Conservation (phyloP, 1,284 basidiomycete species). For the Papiliotrema fonsecae region DNA sequence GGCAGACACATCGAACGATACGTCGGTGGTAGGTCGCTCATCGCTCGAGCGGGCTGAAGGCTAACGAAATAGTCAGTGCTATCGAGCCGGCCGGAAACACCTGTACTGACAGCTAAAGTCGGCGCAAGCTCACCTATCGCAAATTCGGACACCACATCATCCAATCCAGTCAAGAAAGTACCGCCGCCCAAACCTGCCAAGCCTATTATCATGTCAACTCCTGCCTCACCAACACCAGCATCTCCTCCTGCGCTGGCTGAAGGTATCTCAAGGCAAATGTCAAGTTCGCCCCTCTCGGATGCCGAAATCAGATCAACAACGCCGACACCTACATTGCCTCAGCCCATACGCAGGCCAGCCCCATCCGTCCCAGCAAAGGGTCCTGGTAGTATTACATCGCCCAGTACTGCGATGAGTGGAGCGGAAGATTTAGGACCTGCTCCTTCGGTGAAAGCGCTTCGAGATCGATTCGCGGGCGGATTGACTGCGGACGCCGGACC, state of each 20-base stretch:
- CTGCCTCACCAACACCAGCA: neutral
- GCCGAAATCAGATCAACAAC: neutral
- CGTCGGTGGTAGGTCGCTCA: too few relatives aligned
- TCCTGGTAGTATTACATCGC: too few relatives aligned
- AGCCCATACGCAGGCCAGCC: neutral
- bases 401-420: too few relatives aligned
- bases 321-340: neutral
- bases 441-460: conserved; percentile 21
- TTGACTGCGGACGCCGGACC: conserved; percentile 2
- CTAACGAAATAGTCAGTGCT: too few relatives aligned
- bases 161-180: too few relatives aligned
- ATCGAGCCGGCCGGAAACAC: too few relatives aligned
- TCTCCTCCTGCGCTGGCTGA: too few relatives aligned
- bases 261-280: neutral
- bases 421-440: neutral
- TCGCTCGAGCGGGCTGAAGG: too few relatives aligned
- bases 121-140: too few relatives aligned
- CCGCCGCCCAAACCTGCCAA: neutral
- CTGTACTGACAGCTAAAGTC: too few relatives aligned
- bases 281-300: neutral
- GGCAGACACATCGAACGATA: too few relatives aligned
- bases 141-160: too few relatives aligned
- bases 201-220: conserved; percentile 3
- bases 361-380: conserved; percentile 1
- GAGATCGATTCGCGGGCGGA: conserved; percentile 16